Base-by-base conservation (phyloP, 1,284 basidiomycete species). In the Ganoderma lucidum region DNA sequence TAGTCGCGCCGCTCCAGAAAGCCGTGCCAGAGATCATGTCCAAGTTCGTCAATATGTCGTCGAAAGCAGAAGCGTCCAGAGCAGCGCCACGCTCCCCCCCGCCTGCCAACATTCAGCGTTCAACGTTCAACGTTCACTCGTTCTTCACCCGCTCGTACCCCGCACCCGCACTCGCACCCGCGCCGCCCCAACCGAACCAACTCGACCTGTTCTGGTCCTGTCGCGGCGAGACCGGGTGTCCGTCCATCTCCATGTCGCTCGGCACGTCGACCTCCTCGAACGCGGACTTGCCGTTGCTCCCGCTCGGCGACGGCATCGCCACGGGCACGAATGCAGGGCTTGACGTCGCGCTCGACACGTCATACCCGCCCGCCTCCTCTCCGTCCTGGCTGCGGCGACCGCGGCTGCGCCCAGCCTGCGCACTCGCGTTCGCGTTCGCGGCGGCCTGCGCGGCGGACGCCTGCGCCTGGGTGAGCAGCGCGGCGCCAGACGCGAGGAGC, bases 231-330 rank as follows among this genome's bases (percentile, higher is more conserved):
- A 59, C 66, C 0, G 66, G 61, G 17, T 73, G 70, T 17, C 75
- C 75, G 71, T 90, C 88, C 3, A 87, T 88, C 72, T 92, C 91
- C 37, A 83, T 85, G 72, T 93, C 91, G 69, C 87, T 90, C 53
- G 87, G 87, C 32, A 89, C 87, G 70, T 90, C 88, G 3, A 89
- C 84, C 79, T 92, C 90, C 75, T 92, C 91, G 70, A 89, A 89
- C 62, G 76, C 73, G 59, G 76, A 75, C 72, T 79, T 81, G 1
- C 83, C 82, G 62, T 79, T 77, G 28, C 56, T 42, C 55, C 80
- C 77, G 19, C 78, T 80, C 5, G 81, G 80, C 88, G 82, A 69
- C 4, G 85, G 82, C 35, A 81, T 79, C 48, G 79, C 78, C n/a
- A 80, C 72, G 10, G 65, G 30, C 70, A 72, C 72, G 77, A 68